Base-by-base conservation (phyloP, 2,329 filamentous ascomycete species). In the Aspergillus fumigatus region DNA sequence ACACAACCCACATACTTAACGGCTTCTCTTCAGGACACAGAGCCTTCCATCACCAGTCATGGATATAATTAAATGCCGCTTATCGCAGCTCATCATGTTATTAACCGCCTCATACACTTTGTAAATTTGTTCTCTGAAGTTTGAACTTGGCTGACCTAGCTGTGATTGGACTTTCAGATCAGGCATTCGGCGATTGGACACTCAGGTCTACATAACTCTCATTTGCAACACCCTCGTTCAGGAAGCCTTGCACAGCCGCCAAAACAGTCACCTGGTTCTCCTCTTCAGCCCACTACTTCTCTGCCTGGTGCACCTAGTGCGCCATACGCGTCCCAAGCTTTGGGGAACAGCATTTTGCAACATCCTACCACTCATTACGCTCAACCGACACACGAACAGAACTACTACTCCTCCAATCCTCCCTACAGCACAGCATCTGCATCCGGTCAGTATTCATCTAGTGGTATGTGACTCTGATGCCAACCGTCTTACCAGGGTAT, bases 391-490 rank as follows among this genome's bases (percentile, higher is more conserved):
- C 84, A 86, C 68, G 89, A 95, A 65, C 77, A 89, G 52, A 82
- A 86, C 48, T 85, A 84, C 67, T 96, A 93, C 75, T 86, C 88
- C 70, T 84, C 88, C 57, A 89, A 94, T 71, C 84, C 89, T 72
- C 85, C 90, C 10, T 96, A 96, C 79, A 92, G 88, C 77, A 88
- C 90, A 54, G 87, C 89, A 65, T 90, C 88, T 77, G 85, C 88
- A 59, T 86, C 88, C 54, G 89, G 88, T 76, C 89, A 89, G 78
- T 96, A 96, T 76, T 87, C 90, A 62, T 90, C 91, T 71, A 89
- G 89, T 80, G 90, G 90, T 94, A 78, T 81, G 88, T 81, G 59
- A 21, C 38, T 57, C 38, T 49, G 29, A 49, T 25, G 53, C 45
- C 43, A 25, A 38, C 26, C 8, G 17, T 47, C 25, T 27, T 9